Percentiles rank a stretch among this genome's conserved stretches.
Conservation (phyloP, 495 filamentous ascomycete species). For the Cryomyces minteri region DNA sequence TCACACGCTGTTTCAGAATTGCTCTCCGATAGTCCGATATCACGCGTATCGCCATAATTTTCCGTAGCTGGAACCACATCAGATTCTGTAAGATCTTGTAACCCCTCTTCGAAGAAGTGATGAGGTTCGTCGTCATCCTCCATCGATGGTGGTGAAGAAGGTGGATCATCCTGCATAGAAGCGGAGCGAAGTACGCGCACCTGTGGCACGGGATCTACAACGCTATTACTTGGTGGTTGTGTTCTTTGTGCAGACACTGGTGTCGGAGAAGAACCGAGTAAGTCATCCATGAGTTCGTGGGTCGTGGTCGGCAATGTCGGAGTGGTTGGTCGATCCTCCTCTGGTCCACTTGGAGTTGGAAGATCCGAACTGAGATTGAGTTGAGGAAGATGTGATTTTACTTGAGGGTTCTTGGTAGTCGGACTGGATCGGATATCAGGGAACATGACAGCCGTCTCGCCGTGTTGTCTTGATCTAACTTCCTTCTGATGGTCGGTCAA, state of each 20-base stretch:
- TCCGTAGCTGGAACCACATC: too few relatives aligned
- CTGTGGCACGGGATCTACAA: too few relatives aligned
- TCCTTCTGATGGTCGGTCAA: slow-evolving; percentile 62
- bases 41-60: too few relatives aligned
- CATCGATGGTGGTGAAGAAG: too few relatives aligned
- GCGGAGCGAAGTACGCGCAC: too few relatives aligned
- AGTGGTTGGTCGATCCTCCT: slow-evolving; percentile 7
- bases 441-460: slow-evolving; percentile 49
- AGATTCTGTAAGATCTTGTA: too few relatives aligned
- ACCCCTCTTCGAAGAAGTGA: too few relatives aligned
- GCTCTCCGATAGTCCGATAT: too few relatives aligned
- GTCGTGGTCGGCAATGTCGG: slow-evolving; percentile 9
- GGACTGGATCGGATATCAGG: slow-evolving; percentile 48
- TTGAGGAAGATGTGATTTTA: not conserved
- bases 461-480: slow-evolving; percentile 42
- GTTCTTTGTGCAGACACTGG: slow-evolving; percentile 22
- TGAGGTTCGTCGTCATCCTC: too few relatives aligned
- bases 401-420: not conserved
- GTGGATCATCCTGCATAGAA: too few relatives aligned
- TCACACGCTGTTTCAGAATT: too few relatives aligned
- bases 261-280: slow-evolving; percentile 68
- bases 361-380: not conserved
- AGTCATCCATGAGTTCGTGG: slow-evolving; percentile 26
- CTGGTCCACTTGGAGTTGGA: slow-evolving; percentile 3
- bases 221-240: too few relatives aligned